Base-by-base conservation (phyloP, 805 yeast species). In the Candida lessepsii region DNA sequence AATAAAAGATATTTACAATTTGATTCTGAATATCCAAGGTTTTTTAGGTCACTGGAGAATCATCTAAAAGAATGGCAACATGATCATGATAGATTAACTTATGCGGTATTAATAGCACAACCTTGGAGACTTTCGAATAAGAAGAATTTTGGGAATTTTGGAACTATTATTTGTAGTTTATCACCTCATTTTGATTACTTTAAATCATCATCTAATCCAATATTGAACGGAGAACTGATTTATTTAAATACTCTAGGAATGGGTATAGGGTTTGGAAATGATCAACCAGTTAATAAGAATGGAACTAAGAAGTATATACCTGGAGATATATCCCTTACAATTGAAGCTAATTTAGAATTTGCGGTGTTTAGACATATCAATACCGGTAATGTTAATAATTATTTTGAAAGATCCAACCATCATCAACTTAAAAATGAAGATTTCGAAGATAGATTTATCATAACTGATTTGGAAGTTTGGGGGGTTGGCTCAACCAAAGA, bases 401-500 rank as follows among this genome's bases (percentile, higher is more conserved):
- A 47, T 43, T 67, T 65, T 49, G 37, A 54, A 9, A 45, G 40
- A 13, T 60, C 68, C 1, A n/a, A 27, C 1, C 62, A 57, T 33
- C 26, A 17, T 2, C 45, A 48, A 29, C 35, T 51, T 2, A 14
- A 27, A 1, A 7, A 27, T 8, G 49, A 48, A 48, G 63, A 60
- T 48, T 84, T 68, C 52, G 97, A 91, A 56, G 81, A 83, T 44
- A 65, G 87, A 36, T 79, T 91, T 51, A 56, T 73, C 40, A 76
- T 91, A 6, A 77, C 81, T 4, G 90, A 84, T 48, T 64, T 90
- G 18, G 96, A 90, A 56, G 95, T 89, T 0, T 86, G 93, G 90
- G 98, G 98, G 0, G 76, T 88, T 42, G 98, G 97, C 1, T 79
- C 86, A 6, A 79, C 76, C 8, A 78, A 81, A 44, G 95, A 87